phyloP scores from a whole-genome alignment of 148 eudicot genomes.

The Cornus kousa region DNA sequence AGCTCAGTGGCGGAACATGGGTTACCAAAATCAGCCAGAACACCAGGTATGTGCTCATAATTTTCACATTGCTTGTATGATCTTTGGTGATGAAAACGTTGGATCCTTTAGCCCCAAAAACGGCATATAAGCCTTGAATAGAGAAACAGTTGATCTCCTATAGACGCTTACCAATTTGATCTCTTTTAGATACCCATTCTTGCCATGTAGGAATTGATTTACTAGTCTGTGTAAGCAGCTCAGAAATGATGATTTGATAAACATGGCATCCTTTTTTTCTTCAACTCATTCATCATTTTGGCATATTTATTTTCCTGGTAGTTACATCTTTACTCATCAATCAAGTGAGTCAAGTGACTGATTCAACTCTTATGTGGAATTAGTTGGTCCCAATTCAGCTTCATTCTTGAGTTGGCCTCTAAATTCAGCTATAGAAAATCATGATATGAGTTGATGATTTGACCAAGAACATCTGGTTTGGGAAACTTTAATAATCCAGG shows the following conservation, averaged over 20 bases:
- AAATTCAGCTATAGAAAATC: too few species aligned
- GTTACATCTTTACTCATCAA: not conserved
- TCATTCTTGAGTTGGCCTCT: too few species aligned
- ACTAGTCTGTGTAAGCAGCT: not conserved
- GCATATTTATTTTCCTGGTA: too few species aligned
- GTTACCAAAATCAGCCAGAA: slow-evolving; percentile 85
- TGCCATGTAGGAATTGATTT: not conserved
- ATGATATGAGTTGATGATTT: too few species aligned
- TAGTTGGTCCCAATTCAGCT: too few species aligned
- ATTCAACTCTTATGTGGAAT: too few species aligned
- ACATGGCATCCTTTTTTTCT: too few species aligned
- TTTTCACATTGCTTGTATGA: not conserved
- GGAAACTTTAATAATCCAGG: not conserved
- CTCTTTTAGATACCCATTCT: not conserved
- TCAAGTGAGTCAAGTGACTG: too few species aligned
- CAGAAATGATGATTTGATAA: not conserved
- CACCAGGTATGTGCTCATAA: slow-evolving; percentile 50
- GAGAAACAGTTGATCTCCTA: not conserved
- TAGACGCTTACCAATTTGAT: not conserved
- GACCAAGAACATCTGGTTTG: too few species aligned
- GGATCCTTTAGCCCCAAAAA: not conserved
- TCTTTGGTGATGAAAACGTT: not conserved
- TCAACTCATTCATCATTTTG: too few species aligned
- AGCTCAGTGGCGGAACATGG: slow-evolving; percentile 97
- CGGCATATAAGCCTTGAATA: not conserved